Evolutionary conservation across 2,329 filamentous ascomycete genomes (phyloP).

Genomic region (Phialemoniopsis sp.): DNA sequence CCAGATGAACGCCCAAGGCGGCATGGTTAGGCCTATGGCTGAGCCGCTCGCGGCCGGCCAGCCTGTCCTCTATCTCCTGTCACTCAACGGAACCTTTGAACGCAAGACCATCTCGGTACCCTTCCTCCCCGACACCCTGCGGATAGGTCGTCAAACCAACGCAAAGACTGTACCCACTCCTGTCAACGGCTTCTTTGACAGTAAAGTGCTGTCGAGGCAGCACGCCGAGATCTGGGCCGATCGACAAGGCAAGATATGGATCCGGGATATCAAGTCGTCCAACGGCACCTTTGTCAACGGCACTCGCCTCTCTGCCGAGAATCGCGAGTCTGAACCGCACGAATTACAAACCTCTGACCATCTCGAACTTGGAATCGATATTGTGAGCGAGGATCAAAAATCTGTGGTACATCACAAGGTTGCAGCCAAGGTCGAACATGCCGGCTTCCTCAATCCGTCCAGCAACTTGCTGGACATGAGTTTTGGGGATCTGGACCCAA

Average conservation of each 20-base stretch:
- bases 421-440: constrained; percentile 92
- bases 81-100: constrained; percentile 95
- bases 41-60: constrained; percentile 61
- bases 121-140: constrained; percentile 86
- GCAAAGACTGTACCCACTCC: constrained; percentile 91
- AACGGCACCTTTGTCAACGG: constrained; percentile 99
- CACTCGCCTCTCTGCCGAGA: constrained; percentile 83
- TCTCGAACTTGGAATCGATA: constrained; percentile 93
- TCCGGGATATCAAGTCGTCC: constrained; percentile 95
- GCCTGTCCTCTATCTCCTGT: constrained; percentile 79
- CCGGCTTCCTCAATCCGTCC: constrained; percentile 72
- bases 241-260: constrained; percentile 83
- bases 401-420: constrained; percentile 99
- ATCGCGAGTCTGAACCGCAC: constrained; percentile 92
- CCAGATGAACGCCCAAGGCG: constrained; percentile 34
- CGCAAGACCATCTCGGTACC: constrained; percentile 94
- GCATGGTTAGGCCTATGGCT: constrained; percentile 59
- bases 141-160: constrained; percentile 95
- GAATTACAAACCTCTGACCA: constrained; percentile 89
- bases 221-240: constrained; percentile 96
- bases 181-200: constrained; percentile 94
- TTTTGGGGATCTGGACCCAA: constrained; percentile 86
- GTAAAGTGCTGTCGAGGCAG: constrained; percentile 92
- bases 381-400: constrained; percentile 97
- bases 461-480: constrained; percentile 83